Conservation (phyloP, 2,329 filamentous ascomycete genomes). For the Aspergillus hiratsukae region DNA sequence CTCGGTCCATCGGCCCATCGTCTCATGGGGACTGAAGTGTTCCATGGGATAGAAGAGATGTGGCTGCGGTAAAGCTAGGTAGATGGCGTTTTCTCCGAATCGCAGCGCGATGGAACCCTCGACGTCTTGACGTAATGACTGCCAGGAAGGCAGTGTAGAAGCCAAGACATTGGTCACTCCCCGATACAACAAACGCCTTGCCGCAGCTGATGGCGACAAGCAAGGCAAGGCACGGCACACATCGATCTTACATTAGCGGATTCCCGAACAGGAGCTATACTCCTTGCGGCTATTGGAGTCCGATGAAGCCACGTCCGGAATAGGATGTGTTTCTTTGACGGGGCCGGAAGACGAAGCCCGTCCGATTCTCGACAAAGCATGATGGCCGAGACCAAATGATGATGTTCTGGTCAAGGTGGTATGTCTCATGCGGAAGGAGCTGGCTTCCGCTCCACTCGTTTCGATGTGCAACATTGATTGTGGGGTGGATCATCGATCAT, state of each 20-base stretch:
- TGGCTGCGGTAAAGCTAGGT: slow-evolving; percentile 21
- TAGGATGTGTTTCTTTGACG: background rate
- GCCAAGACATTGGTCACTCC: slow-evolving; percentile 1
- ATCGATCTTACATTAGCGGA: background rate
- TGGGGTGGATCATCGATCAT: slow-evolving; percentile 8
- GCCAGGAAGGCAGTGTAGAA: background rate
- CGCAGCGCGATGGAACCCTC: background rate
- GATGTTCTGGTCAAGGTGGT: slow-evolving; percentile 10
- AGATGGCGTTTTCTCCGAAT: slow-evolving; percentile 1
- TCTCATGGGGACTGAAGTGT: slow-evolving; percentile 35
- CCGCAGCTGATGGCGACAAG: background rate
- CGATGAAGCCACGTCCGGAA: background rate
- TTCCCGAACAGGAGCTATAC: background rate
- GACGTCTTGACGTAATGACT: slow-evolving; percentile 2
- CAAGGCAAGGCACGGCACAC: background rate
- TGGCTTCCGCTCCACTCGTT: background rate
- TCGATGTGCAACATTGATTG: slow-evolving; percentile 14
- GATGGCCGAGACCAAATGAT: background rate
- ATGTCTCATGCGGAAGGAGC: slow-evolving; percentile 11
- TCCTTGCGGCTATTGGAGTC: background rate
- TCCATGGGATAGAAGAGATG: slow-evolving; percentile 32
- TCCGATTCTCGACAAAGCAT: background rate
- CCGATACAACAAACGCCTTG: slow-evolving; percentile 6
- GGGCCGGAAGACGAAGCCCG: background rate
- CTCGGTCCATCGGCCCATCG: slow-evolving; percentile 35